phyloP scores from a whole-genome alignment of 176 grass and related monocot genomes.

The Zoysia japonica region DNA sequence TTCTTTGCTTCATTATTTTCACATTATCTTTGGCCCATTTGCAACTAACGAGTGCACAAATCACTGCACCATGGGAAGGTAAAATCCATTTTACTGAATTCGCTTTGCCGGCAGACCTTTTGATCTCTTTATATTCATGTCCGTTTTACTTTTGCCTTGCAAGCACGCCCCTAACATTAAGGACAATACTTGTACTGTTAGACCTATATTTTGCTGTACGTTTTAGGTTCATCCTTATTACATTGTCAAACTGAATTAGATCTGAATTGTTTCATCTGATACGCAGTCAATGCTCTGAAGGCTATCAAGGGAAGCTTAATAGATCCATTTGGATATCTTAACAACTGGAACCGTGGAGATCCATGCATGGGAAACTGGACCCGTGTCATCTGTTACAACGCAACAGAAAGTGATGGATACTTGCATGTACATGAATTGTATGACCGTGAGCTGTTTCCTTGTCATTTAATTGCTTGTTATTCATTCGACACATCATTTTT shows the following conservation, averaged over 20 bases:
- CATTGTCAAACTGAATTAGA: conserved; percentile 9
- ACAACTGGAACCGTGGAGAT: conserved; percentile 77
- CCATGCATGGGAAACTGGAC: conserved; percentile 81
- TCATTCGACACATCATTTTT: not conserved
- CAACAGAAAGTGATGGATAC: conserved; percentile 62
- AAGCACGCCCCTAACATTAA: not conserved
- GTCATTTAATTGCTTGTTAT: conserved; percentile 33
- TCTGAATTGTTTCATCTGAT: conserved; percentile 36
- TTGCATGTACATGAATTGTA: conserved; percentile 91
- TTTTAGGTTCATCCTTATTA: not conserved
- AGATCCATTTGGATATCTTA: conserved; percentile 52
- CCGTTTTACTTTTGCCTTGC: conserved; percentile 12
- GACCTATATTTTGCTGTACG: not conserved
- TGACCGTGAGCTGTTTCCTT: conserved; percentile 39
- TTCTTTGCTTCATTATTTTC: conserved; percentile 30
- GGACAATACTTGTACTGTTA: not conserved
- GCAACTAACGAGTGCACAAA: conserved; percentile 45
- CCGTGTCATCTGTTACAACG: conserved; percentile 76
- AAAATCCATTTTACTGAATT: conserved; percentile 17
- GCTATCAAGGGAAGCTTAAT: conserved; percentile 60
- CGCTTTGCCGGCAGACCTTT: conserved; percentile 6
- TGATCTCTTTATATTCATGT: conserved; percentile 1
- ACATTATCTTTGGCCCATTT: conserved; percentile 39
- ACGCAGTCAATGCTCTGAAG: conserved; percentile 71
- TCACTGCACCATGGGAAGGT: conserved; percentile 86